Conservation (phyloP, 345 rosid species). For the Nasturtium officinale region DNA sequence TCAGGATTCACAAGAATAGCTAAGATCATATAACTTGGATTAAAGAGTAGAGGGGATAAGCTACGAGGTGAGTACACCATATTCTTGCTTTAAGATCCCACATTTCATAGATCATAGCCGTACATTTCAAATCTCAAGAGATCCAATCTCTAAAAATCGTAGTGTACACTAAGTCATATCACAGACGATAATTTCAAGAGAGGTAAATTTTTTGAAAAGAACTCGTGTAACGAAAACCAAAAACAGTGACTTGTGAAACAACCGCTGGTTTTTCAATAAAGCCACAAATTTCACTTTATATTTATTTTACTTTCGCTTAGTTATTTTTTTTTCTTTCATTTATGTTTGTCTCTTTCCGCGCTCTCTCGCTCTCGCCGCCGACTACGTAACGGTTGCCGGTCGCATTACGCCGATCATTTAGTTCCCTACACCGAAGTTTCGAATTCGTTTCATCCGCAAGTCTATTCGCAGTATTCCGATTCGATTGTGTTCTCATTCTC, state of each 20-base stretch:
- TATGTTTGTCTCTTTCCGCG: constrained; percentile 39
- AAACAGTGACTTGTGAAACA: constrained; percentile 24
- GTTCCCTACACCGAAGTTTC: constrained; percentile 23
- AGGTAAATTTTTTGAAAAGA: constrained; percentile 28
- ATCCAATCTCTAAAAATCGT: background rate
- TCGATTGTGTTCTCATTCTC: constrained; percentile 28
- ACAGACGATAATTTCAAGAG: background rate
- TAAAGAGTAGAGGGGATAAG: background rate
- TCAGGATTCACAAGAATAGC: constrained; percentile 29
- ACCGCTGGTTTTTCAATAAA: constrained; percentile 38
- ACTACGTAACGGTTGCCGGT: constrained; percentile 50
- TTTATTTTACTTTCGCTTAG: constrained; percentile 19
- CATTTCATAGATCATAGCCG: background rate
- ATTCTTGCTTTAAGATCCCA: background rate
- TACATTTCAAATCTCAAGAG: background rate
- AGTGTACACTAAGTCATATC: background rate
- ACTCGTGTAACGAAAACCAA: constrained; percentile 25
- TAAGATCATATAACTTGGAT: background rate
- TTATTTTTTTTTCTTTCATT: background rate
- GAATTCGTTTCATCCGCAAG: background rate
- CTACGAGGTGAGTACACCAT: constrained; percentile 4
- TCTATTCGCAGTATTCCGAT: constrained; percentile 17
- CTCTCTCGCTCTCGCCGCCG: constrained; percentile 50
- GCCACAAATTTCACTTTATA: constrained; percentile 21
- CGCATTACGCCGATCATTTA: constrained; percentile 41